These are phyloP conservation scores for Talaromyces sp. DNA, from an alignment of 2,329 filamentous ascomycete species.

Conservation along the genomic window DNA sequence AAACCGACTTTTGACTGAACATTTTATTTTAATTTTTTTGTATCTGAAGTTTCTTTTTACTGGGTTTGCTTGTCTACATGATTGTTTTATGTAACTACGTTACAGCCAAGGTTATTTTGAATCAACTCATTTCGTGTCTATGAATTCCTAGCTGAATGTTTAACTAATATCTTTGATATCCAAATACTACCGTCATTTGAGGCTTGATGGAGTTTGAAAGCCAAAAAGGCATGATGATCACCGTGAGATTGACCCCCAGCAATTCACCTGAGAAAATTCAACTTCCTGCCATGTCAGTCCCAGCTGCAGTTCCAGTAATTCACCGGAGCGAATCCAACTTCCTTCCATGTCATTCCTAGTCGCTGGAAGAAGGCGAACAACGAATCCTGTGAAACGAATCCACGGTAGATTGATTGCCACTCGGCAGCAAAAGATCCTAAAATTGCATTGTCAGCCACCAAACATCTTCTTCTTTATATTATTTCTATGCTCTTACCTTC, in stretches of 20 bases:
- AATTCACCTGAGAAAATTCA: background rate
- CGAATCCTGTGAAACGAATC: slow-evolving; percentile 35
- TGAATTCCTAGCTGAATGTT: background rate
- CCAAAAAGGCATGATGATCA: background rate
- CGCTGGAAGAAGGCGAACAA: slow-evolving; percentile 42
- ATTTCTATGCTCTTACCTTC: slow-evolving; percentile 13
- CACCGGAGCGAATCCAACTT: too few species aligned
- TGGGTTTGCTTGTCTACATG: background rate
- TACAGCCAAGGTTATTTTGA: background rate
- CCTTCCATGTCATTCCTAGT: slow-evolving; percentile 34
- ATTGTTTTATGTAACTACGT: background rate
- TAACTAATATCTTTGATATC: background rate
- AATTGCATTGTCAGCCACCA: background rate
- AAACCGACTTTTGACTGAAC: background rate
- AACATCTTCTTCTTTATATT: background rate
- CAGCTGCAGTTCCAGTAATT: slow-evolving; percentile 26
- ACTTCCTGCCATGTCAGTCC: slow-evolving; percentile 30
- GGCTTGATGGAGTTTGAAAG: background rate
- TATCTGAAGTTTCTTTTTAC: background rate
- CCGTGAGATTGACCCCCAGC: background rate
- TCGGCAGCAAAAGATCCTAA: slow-evolving; percentile 24
- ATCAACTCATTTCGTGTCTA: background rate
- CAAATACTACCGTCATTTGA: background rate
- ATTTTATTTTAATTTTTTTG: background rate
- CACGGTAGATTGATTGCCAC: slow-evolving; percentile 36